Conservation (phyloP, 352 stramenopile species). For the Phytophthora podocarpi region DNA sequence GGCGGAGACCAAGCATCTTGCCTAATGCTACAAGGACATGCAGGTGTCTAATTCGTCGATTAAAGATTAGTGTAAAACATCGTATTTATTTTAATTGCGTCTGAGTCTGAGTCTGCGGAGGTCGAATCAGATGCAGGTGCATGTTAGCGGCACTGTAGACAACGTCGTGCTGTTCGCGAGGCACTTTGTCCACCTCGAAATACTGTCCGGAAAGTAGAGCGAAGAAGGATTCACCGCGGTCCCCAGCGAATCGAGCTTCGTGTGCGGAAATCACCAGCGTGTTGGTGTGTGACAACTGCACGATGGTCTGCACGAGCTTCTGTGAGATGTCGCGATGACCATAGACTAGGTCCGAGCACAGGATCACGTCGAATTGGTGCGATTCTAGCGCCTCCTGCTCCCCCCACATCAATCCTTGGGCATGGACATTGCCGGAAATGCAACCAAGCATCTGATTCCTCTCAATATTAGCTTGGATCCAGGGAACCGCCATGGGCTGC, state of each 20-base stretch:
- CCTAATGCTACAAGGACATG: too few relatives aligned
- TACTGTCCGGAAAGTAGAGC: conserved; percentile 26
- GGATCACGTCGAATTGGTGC: conserved; percentile 50
- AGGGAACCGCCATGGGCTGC: conserved; percentile 46
- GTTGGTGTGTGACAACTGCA: conserved; percentile 33
- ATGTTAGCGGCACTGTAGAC: conserved; percentile 54
- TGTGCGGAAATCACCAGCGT: conserved; percentile 53
- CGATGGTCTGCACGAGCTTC: conserved; percentile 51
- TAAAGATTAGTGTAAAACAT: not conserved
- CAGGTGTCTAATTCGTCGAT: too few relatives aligned
- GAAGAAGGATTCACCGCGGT: conserved; percentile 59
- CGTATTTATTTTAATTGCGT: not conserved
- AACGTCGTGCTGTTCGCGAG: conserved; percentile 37
- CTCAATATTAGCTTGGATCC: conserved; percentile 59
- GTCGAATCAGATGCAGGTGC: conserved; percentile 49
- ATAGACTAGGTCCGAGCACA: conserved; percentile 67
- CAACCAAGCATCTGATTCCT: conserved; percentile 36
- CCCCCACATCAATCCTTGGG: conserved; percentile 52
- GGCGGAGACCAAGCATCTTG: conserved; percentile 21
- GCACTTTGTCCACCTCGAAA: conserved; percentile 40
- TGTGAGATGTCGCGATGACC: conserved; percentile 48
- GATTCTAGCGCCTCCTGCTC: conserved; percentile 17
- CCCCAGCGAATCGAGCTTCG: conserved; percentile 61
- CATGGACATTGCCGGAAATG: conserved; percentile 27
- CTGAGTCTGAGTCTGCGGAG: not conserved